Evolutionary conservation across 148 eudicot species (phyloP), one percentile per base, ranked within the genome.

Genomic region (Cornus kousa): DNA sequence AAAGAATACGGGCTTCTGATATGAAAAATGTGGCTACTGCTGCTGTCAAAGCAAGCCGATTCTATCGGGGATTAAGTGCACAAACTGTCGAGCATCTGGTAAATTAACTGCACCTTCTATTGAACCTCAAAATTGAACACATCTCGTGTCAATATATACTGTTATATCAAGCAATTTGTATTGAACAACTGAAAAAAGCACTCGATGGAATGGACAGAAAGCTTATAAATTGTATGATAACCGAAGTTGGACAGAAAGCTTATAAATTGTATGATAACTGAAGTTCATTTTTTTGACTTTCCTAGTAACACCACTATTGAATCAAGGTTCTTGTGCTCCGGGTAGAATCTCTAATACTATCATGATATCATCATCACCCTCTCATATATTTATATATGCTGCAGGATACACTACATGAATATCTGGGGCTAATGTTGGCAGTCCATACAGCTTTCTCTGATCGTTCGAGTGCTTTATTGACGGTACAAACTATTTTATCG

Each of bases 321-420:
- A 1, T 70, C 2, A 33, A 13, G 62, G 7, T 13, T 6, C 46
- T 43, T 43, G 48, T 71, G 81, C 55, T 79, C n/a, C n/a, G 35
- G 20, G 66, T 22, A 43, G 71, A 76, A 67, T 67, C 8, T 76
- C 33, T 50, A 37, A 7, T 5, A 35, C 70, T 75, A 19, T 75
- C 43, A 28, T 40, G 9, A 40, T 75, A 31, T 75, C 43, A 28
- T 40, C 14, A 40, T 75, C n/a, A 70, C 23, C 11, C 9, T 17
- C 68, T 57, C 11, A 53, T 46, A 64, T 67, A 43, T 43, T 43
- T 9, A 43, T 43, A 55, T 68, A 9, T 43, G n/a, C 77, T 83
- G 85, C 90, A 96, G 99, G 99, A 96, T 81, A 88, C 88, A 14
- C 86, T 96, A 75, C 99, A 93, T 79, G 99, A 92, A 72, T 86